Evolutionary conservation across 805 yeast species (phyloP).

Genomic region (Candida berthetii): DNA sequence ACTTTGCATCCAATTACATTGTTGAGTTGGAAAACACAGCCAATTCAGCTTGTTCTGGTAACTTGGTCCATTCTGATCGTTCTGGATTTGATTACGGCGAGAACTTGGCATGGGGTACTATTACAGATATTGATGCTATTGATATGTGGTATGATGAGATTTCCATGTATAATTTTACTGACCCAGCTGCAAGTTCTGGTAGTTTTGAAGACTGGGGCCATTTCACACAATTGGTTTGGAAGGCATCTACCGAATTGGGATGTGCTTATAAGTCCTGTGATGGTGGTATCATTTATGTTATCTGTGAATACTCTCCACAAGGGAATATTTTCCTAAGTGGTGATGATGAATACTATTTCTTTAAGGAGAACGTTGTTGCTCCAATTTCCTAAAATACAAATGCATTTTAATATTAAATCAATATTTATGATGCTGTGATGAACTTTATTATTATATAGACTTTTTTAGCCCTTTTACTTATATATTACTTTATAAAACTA

Average conservation of each 20-base stretch:
- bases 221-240: slow-evolving; percentile 77
- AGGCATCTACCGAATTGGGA: slow-evolving; percentile 51
- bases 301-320: slow-evolving; percentile 58
- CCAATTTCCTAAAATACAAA: slow-evolving; percentile 13
- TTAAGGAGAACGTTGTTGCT: slow-evolving; percentile 37
- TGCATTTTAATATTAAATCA: too few relatives aligned
- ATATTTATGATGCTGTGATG: not conserved
- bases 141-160: slow-evolving; percentile 76
- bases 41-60: slow-evolving; percentile 55
- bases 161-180: slow-evolving; percentile 40
- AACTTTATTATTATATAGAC: too few relatives aligned
- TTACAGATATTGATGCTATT: slow-evolving; percentile 34
- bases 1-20: slow-evolving; percentile 46
- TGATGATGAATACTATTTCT: slow-evolving; percentile 27
- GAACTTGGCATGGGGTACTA: slow-evolving; percentile 65
- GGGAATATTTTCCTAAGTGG: slow-evolving; percentile 37
- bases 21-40: slow-evolving; percentile 28
- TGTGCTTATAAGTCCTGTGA: slow-evolving; percentile 52
- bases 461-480: too few relatives aligned
- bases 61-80: slow-evolving; percentile 57
- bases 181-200: slow-evolving; percentile 35
- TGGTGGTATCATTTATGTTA: slow-evolving; percentile 17
- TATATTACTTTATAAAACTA: too few relatives aligned
- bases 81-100: slow-evolving; percentile 52
- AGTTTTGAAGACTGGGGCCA: slow-evolving; percentile 54